Percentiles rank a stretch among this genome's conserved stretches.
phyloP scores from a whole-genome alignment of 176 grass and related monocot genomes.

The Bolboschoenus planiculmis region DNA sequence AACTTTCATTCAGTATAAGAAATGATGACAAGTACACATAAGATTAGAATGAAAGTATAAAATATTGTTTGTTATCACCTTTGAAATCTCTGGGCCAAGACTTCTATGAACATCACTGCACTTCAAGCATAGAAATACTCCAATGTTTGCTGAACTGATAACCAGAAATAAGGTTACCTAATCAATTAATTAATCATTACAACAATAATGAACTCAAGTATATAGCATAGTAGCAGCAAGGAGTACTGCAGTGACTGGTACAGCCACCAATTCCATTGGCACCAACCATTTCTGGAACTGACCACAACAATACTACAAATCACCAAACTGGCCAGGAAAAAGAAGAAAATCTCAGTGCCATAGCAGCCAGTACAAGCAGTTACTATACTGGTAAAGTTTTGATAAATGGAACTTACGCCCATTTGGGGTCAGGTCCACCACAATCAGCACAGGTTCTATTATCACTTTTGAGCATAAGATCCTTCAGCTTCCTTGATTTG shows the following conservation, averaged over 20 bases:
- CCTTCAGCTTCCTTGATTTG: constrained; percentile 83
- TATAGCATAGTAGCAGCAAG: constrained; percentile 26
- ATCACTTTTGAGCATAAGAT: constrained; percentile 82
- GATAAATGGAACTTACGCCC: constrained; percentile 66
- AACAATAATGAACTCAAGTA: background rate
- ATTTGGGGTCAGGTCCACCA: constrained; percentile 84
- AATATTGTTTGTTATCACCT: constrained; percentile 38
- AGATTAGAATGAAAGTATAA: constrained; percentile 5
- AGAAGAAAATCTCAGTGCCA: background rate
- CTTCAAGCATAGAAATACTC: constrained; percentile 97
- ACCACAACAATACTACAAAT: background rate
- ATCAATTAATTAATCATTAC: background rate
- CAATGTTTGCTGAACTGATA: constrained; percentile 89
- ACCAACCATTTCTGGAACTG: background rate
- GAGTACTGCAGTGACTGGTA: background rate
- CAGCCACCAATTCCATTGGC: background rate
- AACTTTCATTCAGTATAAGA: background rate
- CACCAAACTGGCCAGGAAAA: constrained; percentile 27
- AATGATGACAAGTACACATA: background rate
- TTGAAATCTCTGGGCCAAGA: constrained; percentile 84
- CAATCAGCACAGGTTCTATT: constrained; percentile 95
- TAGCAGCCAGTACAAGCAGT: constrained; percentile 3
- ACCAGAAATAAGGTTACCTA: constrained; percentile 10
- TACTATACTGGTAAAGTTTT: constrained; percentile 21
- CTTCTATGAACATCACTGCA: constrained; percentile 95